Evolutionary conservation across 2,329 filamentous ascomycete species (phyloP).

Genomic region (Acarospora socialis): DNA sequence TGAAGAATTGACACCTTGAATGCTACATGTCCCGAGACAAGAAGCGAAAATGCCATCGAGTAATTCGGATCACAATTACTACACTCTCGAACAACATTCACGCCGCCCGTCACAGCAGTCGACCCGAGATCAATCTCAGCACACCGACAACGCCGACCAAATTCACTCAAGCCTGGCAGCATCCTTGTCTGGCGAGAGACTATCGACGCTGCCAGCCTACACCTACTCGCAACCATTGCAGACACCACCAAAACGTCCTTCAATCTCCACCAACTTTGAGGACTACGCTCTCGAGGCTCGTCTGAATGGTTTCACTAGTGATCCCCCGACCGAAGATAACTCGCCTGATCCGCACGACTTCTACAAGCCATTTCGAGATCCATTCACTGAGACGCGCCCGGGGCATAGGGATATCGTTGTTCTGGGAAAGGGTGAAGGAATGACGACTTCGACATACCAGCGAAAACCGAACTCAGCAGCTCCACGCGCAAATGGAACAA

Average conservation of each 20-base stretch:
- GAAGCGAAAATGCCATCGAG: constrained; percentile 32
- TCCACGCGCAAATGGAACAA: constrained; percentile 30
- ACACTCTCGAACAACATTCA: constrained; percentile 19
- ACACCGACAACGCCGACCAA: constrained; percentile 1
- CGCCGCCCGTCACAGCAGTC: constrained; percentile 1
- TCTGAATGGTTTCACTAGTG: constrained; percentile 7
- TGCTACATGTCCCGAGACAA: constrained; percentile 17
- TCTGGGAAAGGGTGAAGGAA: constrained; percentile 9
- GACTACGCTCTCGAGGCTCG: constrained; percentile 11
- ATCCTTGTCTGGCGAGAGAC: neutral
- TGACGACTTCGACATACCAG: constrained; percentile 9
- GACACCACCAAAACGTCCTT: constrained; percentile 1
- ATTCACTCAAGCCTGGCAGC: neutral
- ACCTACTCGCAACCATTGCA: constrained; percentile 4
- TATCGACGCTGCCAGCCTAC: constrained; percentile 2
- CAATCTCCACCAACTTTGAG: constrained; percentile 6
- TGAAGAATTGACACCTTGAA: too few relatives aligned
- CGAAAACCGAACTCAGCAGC: constrained; percentile 8
- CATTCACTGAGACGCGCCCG: constrained; percentile 21
- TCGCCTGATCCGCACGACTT: constrained; percentile 37
- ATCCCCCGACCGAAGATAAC: constrained; percentile 13
- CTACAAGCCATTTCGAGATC: constrained; percentile 32
- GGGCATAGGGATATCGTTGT: constrained; percentile 11
- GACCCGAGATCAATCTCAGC: neutral
- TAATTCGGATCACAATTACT: constrained; percentile 27